Conservation (phyloP, 257 asterid species). For the Scutellaria baicalensis region DNA sequence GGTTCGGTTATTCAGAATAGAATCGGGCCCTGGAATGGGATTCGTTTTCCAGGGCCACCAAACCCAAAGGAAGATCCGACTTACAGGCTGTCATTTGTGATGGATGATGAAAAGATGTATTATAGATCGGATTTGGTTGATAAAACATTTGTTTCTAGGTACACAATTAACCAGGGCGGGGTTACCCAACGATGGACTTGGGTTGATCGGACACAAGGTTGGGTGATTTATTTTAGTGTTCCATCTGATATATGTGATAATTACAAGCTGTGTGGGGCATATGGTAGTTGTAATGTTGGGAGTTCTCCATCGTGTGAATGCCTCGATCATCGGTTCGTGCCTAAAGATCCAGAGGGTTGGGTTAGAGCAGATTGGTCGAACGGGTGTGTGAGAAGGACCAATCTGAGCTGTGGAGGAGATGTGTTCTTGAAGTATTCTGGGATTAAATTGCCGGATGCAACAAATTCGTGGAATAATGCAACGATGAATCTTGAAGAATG, state of each 20-base stretch:
- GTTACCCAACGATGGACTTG: slow-evolving; percentile 14
- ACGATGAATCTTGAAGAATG: slow-evolving; percentile 22
- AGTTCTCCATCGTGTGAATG: slow-evolving; percentile 23
- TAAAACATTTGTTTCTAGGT: background rate
- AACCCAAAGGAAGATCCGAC: slow-evolving; percentile 11
- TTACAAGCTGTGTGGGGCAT: slow-evolving; percentile 16
- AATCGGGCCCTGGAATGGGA: slow-evolving; percentile 26
- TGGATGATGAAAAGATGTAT: slow-evolving; percentile 5
- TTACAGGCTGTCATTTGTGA: background rate
- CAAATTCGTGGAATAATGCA: slow-evolving; percentile 7
- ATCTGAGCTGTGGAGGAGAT: slow-evolving; percentile 19
- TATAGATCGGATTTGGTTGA: background rate
- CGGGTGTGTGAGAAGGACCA: slow-evolving; percentile 14
- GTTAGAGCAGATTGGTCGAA: slow-evolving; percentile 14
- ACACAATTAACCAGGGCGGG: slow-evolving; percentile 4
- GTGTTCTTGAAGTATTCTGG: slow-evolving; percentile 13
- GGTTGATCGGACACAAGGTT: slow-evolving; percentile 9
- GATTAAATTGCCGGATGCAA: slow-evolving; percentile 20
- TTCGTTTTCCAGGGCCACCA: slow-evolving; percentile 21
- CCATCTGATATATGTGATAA: slow-evolving; percentile 30
- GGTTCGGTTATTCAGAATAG: background rate
- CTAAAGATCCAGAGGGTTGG: slow-evolving; percentile 15
- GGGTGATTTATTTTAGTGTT: slow-evolving; percentile 20
- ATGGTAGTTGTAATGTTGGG: slow-evolving; percentile 22
- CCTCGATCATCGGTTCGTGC: slow-evolving; percentile 22